phyloP scores from a whole-genome alignment of 2,329 filamentous ascomycete species.

The Pseudocercospora pini-densiflorae region DNA sequence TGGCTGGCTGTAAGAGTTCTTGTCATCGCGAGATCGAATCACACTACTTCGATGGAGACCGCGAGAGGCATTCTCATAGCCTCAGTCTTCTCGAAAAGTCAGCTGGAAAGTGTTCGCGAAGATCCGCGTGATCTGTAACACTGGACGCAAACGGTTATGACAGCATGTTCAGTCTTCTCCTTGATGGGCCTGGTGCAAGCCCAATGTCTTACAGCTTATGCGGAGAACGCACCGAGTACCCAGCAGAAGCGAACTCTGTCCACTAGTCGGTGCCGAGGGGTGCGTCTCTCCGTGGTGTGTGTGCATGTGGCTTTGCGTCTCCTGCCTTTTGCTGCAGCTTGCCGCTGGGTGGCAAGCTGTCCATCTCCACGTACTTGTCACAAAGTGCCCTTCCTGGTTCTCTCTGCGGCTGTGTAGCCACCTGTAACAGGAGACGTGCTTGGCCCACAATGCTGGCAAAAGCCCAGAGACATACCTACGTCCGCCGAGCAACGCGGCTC shows the following conservation, averaged over 20 bases:
- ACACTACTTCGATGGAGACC: not conserved
- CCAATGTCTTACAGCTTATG: constrained; percentile 1
- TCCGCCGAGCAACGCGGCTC: not conserved
- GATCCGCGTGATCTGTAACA: not conserved
- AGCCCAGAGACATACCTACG: not conserved
- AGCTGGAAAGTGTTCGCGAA: not conserved
- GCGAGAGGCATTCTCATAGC: not conserved
- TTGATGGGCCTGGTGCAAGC: not conserved
- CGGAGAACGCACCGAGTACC: not conserved
- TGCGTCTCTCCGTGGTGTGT: not conserved
- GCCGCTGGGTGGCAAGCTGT: not conserved
- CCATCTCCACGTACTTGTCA: not conserved
- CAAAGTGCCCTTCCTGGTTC: not conserved
- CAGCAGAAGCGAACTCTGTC: not conserved
- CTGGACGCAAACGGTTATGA: not conserved
- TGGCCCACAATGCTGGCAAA: not conserved
- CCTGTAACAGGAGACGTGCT: not conserved
- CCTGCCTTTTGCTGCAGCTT: not conserved
- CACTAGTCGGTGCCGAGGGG: not conserved
- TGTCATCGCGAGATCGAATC: not conserved
- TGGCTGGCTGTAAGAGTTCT: not conserved
- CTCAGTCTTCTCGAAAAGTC: not conserved
- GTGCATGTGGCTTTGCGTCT: not conserved
- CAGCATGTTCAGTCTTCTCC: not conserved
- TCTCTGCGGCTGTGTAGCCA: not conserved